These are phyloP conservation scores for Vitis hybrid DNA, from an alignment of 177 flowering plant species.

Conservation along the genomic window DNA sequence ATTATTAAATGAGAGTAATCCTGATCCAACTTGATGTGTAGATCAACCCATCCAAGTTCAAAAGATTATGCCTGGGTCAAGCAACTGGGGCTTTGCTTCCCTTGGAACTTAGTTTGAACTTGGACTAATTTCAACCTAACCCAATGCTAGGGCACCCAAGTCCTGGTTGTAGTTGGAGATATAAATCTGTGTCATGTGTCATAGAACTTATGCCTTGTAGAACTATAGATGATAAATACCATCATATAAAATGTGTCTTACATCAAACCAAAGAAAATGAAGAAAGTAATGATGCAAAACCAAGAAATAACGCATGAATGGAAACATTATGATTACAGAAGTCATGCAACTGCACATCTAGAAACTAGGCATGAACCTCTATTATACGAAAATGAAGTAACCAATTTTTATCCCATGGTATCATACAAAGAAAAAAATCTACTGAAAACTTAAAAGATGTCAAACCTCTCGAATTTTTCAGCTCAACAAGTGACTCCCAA, in stretches of 20 bases:
- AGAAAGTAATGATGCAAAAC: neutral
- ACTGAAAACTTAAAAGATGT: slow-evolving; percentile 31
- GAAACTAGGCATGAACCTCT: neutral
- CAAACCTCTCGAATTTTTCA: slow-evolving; percentile 21
- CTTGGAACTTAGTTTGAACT: too few species aligned
- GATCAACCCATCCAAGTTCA: too few species aligned
- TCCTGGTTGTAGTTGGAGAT: too few species aligned
- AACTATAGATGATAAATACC: too few species aligned
- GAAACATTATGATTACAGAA: neutral
- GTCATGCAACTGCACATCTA: neutral
- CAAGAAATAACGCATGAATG: neutral
- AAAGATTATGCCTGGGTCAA: too few species aligned
- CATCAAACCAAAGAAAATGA: neutral
- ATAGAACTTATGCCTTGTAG: too few species aligned
- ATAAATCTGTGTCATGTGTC: too few species aligned
- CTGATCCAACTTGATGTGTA: too few species aligned
- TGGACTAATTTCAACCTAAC: too few species aligned
- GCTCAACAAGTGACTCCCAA: slow-evolving; percentile 40
- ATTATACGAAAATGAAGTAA: neutral
- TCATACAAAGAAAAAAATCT: neutral
- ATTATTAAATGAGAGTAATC: too few species aligned
- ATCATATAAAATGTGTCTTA: neutral
- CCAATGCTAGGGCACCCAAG: too few species aligned
- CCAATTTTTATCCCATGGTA: neutral
- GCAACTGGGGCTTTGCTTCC: too few species aligned